Conservation (phyloP, 768 basidiomycete genomes). For the Lentinula raphanica region DNA sequence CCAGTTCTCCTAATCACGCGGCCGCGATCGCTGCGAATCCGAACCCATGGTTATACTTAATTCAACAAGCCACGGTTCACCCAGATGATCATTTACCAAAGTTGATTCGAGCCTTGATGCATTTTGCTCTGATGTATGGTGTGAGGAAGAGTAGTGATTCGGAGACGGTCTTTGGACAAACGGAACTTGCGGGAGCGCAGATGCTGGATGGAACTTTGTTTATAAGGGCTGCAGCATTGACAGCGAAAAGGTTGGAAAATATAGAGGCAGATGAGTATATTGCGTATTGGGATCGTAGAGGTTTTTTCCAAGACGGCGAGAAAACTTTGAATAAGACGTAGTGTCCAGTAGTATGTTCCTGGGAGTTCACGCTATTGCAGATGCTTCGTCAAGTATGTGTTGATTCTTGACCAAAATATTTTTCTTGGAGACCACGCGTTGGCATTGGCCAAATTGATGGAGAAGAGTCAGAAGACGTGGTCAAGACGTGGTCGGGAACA, state of each 20-base stretch:
- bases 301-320: not conserved
- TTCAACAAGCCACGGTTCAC: constrained; percentile 48
- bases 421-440: too few relatives aligned
- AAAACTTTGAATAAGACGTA: too few relatives aligned
- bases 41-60: constrained; percentile 57
- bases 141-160: constrained; percentile 20
- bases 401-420: too few relatives aligned
- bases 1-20: constrained; percentile 15
- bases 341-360: too few relatives aligned
- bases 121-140: constrained; percentile 42
- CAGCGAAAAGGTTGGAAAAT: constrained; percentile 13
- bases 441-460: too few relatives aligned
- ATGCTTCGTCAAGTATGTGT: too few relatives aligned
- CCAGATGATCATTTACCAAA: constrained; percentile 55
- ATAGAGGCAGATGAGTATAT: not conserved
- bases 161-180: constrained; percentile 23
- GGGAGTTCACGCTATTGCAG: too few relatives aligned
- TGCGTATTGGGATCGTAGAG: not conserved
- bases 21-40: constrained; percentile 19
- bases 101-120: constrained; percentile 43
- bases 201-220: constrained; percentile 63
- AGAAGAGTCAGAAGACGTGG: too few relatives aligned
- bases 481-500: too few relatives aligned
- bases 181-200: constrained; percentile 46
- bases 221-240: constrained; percentile 49